Evolutionary conservation across 192 early-diverging fungal genomes (phyloP).

Genomic region (Mortierella hygrophila): DNA sequence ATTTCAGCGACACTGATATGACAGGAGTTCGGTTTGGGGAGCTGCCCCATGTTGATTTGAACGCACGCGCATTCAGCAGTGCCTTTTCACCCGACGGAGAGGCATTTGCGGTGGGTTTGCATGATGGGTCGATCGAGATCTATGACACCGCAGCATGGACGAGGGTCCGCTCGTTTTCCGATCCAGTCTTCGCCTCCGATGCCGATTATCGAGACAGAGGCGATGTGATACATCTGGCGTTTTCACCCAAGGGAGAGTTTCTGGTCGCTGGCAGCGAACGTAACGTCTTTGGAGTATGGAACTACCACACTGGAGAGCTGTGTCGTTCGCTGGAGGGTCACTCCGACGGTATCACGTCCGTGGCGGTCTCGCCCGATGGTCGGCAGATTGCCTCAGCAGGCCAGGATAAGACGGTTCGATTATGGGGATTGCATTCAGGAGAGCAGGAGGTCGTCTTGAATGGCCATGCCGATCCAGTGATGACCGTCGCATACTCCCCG

Average conservation of each 20-base stretch:
- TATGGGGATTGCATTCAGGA: background rate
- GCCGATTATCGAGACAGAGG: background rate
- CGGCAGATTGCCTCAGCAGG: background rate
- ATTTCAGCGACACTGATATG: conserved; percentile 8
- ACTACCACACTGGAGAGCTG: background rate
- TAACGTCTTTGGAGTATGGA: background rate
- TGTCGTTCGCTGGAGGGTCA: background rate
- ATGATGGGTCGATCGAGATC: conserved; percentile 1
- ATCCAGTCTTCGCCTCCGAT: background rate
- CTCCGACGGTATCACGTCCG: background rate
- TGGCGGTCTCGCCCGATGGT: conserved; percentile 6
- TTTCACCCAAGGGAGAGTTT: background rate
- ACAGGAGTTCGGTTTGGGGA: conserved; percentile 9
- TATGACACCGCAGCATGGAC: background rate
- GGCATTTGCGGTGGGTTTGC: background rate
- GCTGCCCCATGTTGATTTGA: background rate
- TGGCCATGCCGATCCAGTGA: background rate
- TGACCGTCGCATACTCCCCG: background rate
- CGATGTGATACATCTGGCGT: background rate
- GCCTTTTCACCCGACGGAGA: conserved; percentile 3
- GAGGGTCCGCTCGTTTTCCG: background rate
- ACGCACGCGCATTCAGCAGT: background rate
- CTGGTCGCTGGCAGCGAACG: conserved; percentile 1
- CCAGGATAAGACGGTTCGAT: background rate
- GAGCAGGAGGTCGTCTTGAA: background rate